Evolutionary conservation across 2,329 filamentous ascomycete genomes (phyloP), one percentile per base, ranked within the genome.

Genomic region (Penicillium brevicompactum): DNA sequence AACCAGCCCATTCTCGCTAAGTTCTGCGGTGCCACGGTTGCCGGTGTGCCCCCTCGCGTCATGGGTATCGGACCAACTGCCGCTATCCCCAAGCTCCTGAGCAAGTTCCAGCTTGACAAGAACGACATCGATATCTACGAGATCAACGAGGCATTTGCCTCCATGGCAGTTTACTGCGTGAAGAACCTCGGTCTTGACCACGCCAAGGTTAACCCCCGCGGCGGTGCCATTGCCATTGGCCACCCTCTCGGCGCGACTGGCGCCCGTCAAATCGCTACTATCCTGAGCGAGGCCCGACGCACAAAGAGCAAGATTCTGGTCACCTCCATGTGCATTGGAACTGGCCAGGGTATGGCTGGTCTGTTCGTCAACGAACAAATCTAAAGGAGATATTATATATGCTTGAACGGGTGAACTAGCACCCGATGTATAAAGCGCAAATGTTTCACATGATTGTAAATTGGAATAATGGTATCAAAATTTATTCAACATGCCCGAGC

Each of bases 121-220:
- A 84, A 88, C 56, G 94, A 97, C 67, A 84, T 94, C 59, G 94
- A 99, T 70, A 83, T 97, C 34, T 82, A 93, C 65, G 94, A 97
- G 83, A 78, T 99, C 71, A 99, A 99, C 80, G 94, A 99, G 83
- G 94, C 94, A 1, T 99, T 99, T 69, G 93, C 92, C 21, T 94
- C 90, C 49, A 97, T 97, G 94, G 92, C 91, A 1, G 92, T 97
- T 30, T 97, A 97, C 84, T 96, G 92, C 78, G 78, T 89, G 52
- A 82, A 91, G 67, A 85, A 93, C 75, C 68, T 80, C 9, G 67
- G 84, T 69, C 51, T 86, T 74, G 83, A 87, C 60, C 78, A 84
- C 49, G 85, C 84, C 16, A 88, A 84, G 76, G 87, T 97, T n/a
- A 97, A 97, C 76, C 92, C 92, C 0, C 90, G 94, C 56, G 93